A percentile compares a stretch with the other conserved stretches of the same genome.
Conservation (phyloP, 164 flowering plant species). For the Dillenia suffruticosa region DNA sequence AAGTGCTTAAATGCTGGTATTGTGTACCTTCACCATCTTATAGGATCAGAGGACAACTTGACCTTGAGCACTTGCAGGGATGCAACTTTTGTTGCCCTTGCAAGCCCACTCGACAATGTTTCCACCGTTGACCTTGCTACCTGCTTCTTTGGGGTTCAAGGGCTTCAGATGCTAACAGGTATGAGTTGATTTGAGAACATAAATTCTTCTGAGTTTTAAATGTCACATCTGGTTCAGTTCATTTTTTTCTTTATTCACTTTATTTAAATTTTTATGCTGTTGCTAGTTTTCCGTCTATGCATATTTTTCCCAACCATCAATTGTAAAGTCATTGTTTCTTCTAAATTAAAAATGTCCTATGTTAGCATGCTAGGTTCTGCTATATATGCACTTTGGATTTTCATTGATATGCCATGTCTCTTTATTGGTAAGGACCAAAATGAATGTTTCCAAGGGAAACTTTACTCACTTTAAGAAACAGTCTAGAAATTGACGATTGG, state of each 20-base stretch:
- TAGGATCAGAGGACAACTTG: slow-evolving; percentile 60
- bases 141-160: slow-evolving; percentile 87
- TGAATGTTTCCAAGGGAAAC: no score
- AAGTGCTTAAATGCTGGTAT: slow-evolving; percentile 81
- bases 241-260: neutral
- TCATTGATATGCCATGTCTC: no score
- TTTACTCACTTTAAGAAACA: no score
- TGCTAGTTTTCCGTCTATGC: no score
- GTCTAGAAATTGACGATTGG: no score
- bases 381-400: no score
- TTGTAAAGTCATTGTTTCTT: no score
- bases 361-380: no score
- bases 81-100: slow-evolving; percentile 86
- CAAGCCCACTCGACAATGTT: slow-evolving; percentile 59
- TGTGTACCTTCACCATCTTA: slow-evolving; percentile 52
- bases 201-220: neutral
- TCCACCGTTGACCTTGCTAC: slow-evolving; percentile 58
- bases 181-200: slow-evolving; percentile 1
- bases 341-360: no score
- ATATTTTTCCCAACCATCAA: no score
- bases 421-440: no score
- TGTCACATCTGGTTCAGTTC: neutral
- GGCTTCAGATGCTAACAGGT: slow-evolving; percentile 55
- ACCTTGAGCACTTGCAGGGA: slow-evolving; percentile 89
- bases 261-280: neutral